Evolutionary conservation across 805 yeast species (phyloP).

Genomic region (Blastobotrys terrestris): DNA sequence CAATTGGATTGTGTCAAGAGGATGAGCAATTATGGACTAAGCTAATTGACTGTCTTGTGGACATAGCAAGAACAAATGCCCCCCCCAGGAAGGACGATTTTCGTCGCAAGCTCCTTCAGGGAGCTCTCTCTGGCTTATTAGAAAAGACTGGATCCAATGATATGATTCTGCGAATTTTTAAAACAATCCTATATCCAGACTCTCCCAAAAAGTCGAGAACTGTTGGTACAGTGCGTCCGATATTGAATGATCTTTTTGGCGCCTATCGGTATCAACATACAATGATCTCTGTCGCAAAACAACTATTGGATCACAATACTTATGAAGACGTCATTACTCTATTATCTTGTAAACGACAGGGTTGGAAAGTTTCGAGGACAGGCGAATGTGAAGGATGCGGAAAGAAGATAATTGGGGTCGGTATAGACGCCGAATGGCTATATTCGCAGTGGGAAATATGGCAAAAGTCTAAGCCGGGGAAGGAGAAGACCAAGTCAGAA

Average conservation of each 20-base stretch:
- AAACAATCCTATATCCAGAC: constrained; percentile 33
- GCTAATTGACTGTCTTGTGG: constrained; percentile 37
- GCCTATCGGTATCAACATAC: constrained; percentile 61
- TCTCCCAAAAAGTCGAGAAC: constrained; percentile 41
- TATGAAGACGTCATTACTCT: constrained; percentile 41
- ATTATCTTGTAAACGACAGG: constrained; percentile 40
- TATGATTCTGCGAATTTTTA: constrained; percentile 50
- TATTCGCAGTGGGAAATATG: constrained; percentile 32
- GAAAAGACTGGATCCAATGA: constrained; percentile 31
- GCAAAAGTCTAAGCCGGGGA: constrained; percentile 12
- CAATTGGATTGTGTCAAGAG: constrained; percentile 19
- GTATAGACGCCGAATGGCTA: constrained; percentile 43
- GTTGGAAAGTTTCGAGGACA: constrained; percentile 53
- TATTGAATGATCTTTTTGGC: constrained; percentile 56
- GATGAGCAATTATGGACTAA: constrained; percentile 32
- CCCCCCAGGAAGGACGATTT: constrained; percentile 6
- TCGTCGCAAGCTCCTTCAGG: constrained; percentile 13
- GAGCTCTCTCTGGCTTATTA: constrained; percentile 21
- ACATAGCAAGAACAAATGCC: constrained; percentile 8
- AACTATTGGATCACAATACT: constrained; percentile 52
- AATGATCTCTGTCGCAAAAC: constrained; percentile 45
- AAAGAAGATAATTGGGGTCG: constrained; percentile 63
- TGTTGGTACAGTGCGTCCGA: constrained; percentile 51
- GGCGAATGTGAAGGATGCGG: constrained; percentile 74
- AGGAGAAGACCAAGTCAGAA: constrained; percentile 9